Percentiles rank a stretch among this genome's conserved stretches.
Evolutionary conservation across 805 yeast species (phyloP).

Genomic region (Candida incommunis): DNA sequence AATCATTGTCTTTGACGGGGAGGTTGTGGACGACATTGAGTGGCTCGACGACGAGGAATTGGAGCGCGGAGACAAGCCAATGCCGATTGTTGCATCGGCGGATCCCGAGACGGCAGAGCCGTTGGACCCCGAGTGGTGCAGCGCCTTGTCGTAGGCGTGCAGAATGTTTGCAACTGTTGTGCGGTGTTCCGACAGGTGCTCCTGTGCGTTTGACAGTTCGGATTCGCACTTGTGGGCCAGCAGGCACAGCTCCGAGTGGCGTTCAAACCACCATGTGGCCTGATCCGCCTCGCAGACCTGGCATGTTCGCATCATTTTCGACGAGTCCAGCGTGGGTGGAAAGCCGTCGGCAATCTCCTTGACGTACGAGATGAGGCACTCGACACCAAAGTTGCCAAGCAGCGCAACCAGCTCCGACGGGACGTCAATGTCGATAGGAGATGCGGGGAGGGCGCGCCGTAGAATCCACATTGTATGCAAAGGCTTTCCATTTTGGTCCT

Average conservation of each 20-base stretch:
- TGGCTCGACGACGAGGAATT: not conserved
- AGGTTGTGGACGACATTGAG: not conserved
- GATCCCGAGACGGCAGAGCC: too few relatives aligned
- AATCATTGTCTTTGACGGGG: not conserved
- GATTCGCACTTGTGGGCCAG: conserved; percentile 76
- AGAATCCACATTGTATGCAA: conserved; percentile 74
- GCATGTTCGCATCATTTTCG: conserved; percentile 49
- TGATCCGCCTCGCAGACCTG: conserved; percentile 81
- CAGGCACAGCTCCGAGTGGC: conserved; percentile 76
- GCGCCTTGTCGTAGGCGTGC: not conserved
- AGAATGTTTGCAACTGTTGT: conserved; percentile 17
- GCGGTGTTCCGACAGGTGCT: conserved; percentile 57
- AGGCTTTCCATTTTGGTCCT: conserved; percentile 44
- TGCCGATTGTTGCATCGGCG: not conserved
- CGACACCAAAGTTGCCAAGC: conserved; percentile 73
- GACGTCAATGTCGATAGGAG: conserved; percentile 47
- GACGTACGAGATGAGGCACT: conserved; percentile 64
- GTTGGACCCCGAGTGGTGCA: not conserved
- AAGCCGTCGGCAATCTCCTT: conserved; percentile 48
- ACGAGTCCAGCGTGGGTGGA: conserved; percentile 48
- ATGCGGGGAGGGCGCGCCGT: conserved; percentile 56
- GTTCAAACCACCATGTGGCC: conserved; percentile 96
- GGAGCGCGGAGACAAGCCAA: not conserved
- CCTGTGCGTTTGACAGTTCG: conserved; percentile 61
- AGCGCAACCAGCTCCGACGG: conserved; percentile 38